These are phyloP conservation scores for Rhizopogon parksii DNA, from an alignment of 1,284 basidiomycete genomes.

Conservation along the genomic window DNA sequence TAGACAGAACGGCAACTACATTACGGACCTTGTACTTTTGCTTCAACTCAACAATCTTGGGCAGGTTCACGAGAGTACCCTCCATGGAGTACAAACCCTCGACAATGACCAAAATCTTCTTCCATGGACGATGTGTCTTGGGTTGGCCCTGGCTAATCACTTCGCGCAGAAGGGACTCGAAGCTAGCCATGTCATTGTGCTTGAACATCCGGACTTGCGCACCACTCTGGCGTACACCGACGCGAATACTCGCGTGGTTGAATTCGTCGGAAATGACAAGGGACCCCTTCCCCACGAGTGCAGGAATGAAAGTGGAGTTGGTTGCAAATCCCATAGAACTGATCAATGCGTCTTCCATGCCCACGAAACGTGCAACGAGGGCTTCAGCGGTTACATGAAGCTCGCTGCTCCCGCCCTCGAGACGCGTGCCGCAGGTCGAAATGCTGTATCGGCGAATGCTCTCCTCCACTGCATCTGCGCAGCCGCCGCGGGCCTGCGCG, in stretches of 20 bases:
- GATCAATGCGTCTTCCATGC: slow-evolving; percentile 84
- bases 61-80: slow-evolving; percentile 86
- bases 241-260: slow-evolving; percentile 94
- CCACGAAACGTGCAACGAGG: slow-evolving; percentile 86
- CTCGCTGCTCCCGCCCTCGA: slow-evolving; percentile 82
- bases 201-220: slow-evolving; percentile 92
- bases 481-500: slow-evolving; percentile 88
- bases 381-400: slow-evolving; percentile 80
- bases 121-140: slow-evolving; percentile 96
- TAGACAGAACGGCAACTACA: not conserved
- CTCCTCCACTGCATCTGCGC: slow-evolving; percentile 89
- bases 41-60: slow-evolving; percentile 82
- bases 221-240: slow-evolving; percentile 86
- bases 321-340: slow-evolving; percentile 98
- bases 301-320: slow-evolving; percentile 93
- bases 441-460: slow-evolving; percentile 76
- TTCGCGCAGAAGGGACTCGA: slow-evolving; percentile 83
- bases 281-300: slow-evolving; percentile 85
- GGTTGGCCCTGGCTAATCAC: slow-evolving; percentile 96
- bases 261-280: slow-evolving; percentile 96
- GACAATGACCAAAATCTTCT: slow-evolving; percentile 93
- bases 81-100: slow-evolving; percentile 99
- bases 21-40: slow-evolving; percentile 84
- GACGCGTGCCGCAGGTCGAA: slow-evolving; percentile 68
- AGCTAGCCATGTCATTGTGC: slow-evolving; percentile 88